Conservation (phyloP, 805 yeast species). For the Metschnikowia gruessii region DNA sequence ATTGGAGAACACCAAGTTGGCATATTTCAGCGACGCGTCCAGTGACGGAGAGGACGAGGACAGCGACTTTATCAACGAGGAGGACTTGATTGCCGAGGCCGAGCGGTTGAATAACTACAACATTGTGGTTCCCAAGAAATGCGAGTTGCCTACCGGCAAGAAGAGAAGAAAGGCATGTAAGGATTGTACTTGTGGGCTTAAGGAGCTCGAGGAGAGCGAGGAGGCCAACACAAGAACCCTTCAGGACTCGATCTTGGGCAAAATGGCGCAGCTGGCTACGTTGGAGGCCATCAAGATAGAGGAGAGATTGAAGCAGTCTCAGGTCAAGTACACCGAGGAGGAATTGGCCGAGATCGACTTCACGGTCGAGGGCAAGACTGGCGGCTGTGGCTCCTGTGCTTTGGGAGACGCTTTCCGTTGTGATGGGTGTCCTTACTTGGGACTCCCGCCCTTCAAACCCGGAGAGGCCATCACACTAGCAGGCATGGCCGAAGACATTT, state of each 20-base stretch:
- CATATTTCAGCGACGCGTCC: conserved; percentile 51
- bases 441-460: conserved; percentile 97
- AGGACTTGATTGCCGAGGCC: conserved; percentile 34
- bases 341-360: conserved; percentile 91
- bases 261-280: conserved; percentile 50
- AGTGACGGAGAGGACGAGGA: conserved; percentile 52
- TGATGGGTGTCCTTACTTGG: conserved; percentile 96
- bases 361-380: conserved; percentile 94
- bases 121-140: conserved; percentile 56
- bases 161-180: conserved; percentile 92
- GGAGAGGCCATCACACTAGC: conserved; percentile 85
- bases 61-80: conserved; percentile 53
- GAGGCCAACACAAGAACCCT: conserved; percentile 40
- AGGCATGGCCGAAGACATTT: conserved; percentile 75
- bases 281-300: conserved; percentile 55
- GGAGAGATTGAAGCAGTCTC: conserved; percentile 38
- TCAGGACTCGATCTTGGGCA: conserved; percentile 45
- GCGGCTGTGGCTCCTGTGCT: conserved; percentile 97
- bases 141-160: conserved; percentile 51
- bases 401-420: conserved; percentile 98
- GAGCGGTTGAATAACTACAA: conserved; percentile 25
- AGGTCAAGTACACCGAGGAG: conserved; percentile 53
- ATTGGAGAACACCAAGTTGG: conserved; percentile 46
- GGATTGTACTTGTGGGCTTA: conserved; percentile 96
- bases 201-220: conserved; percentile 78